Base-by-base conservation (phyloP, 768 basidiomycete species). In the Pisolithus tinctorius region DNA sequence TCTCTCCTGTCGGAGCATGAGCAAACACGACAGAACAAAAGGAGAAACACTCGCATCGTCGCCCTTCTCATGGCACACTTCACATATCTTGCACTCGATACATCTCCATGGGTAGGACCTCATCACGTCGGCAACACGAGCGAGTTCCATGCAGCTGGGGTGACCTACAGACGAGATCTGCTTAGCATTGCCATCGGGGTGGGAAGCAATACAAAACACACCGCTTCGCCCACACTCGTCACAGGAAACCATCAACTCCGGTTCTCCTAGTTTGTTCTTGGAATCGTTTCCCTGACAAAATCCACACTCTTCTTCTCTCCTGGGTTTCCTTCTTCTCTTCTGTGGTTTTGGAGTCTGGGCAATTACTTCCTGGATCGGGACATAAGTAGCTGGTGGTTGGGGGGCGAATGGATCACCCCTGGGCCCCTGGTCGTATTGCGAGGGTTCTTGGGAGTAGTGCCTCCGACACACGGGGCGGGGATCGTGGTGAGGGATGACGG, bases 71-170 rank as follows among this genome's bases (percentile, higher is more conserved):
- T 78, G 69, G 63, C 94, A 97, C 50, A 91, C 73, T 70, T 93
- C 90, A 65, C 94, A 98, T 51, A 74, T 83, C 73, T 95, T 96
- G 73, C 94, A 96, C 57, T 93, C 90, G 34, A 83, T 78, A 63
- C 94, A 98, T 54, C 80, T 79, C 94, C 94, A 97, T 14, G 77
- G 72, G 64, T 94, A 94, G 26, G 76, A 74, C 51, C 76, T 74
- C 47, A 93, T 72, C n/a, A 76, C 72, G 38, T 82, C 76, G 16
- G 75, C 76, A 46, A 88, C 74, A 47, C 75, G 72, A 41, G 71
- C 68, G 30, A 84, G 75, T 56, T 84, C 69, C 73, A 95, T 76
- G 64, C 94, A 98, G 43, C 81, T 84, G n/a, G 86, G 86, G 67
- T 98, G 94, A 27, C 86, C 92, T 91, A 50, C 39, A 41, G 50